Conservation (phyloP, 805 yeast species). For the Zygotorulaspora florentina region DNA sequence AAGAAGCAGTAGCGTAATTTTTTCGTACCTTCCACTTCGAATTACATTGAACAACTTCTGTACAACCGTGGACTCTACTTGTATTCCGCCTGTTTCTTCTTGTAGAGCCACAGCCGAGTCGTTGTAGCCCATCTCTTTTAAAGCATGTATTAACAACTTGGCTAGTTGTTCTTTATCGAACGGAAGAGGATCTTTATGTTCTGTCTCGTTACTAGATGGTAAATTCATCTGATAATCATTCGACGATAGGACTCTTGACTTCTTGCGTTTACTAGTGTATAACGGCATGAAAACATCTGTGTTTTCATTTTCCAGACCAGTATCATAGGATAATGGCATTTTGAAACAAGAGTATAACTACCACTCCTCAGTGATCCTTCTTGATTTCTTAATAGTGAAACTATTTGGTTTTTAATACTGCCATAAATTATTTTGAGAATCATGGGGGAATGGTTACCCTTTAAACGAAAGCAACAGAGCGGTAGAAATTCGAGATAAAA, state of each 20-base stretch:
- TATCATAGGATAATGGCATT: conserved; percentile 13
- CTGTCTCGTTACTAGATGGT: not conserved
- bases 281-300: conserved; percentile 14
- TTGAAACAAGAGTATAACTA: not conserved
- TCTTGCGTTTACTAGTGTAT: conserved; percentile 11
- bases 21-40: conserved; percentile 41
- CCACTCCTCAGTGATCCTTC: not conserved
- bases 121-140: conserved; percentile 47
- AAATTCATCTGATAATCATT: conserved; percentile 2
- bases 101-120: conserved; percentile 39
- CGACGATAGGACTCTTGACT: conserved; percentile 5
- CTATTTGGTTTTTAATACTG: no score
- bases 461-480: no score
- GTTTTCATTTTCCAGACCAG: conserved; percentile 9
- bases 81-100: conserved; percentile 39
- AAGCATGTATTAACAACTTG: conserved; percentile 46
- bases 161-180: conserved; percentile 40
- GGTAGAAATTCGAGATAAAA: no score
- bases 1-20: conserved; percentile 27
- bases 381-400: no score
- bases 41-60: conserved; percentile 39
- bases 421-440: no score
- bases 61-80: conserved; percentile 42
- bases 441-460: no score
- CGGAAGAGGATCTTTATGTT: conserved; percentile 2